A percentile compares a stretch with the other conserved stretches of the same genome.
Conservation (phyloP, 805 yeast species). For the Yamadazyma sp. region DNA sequence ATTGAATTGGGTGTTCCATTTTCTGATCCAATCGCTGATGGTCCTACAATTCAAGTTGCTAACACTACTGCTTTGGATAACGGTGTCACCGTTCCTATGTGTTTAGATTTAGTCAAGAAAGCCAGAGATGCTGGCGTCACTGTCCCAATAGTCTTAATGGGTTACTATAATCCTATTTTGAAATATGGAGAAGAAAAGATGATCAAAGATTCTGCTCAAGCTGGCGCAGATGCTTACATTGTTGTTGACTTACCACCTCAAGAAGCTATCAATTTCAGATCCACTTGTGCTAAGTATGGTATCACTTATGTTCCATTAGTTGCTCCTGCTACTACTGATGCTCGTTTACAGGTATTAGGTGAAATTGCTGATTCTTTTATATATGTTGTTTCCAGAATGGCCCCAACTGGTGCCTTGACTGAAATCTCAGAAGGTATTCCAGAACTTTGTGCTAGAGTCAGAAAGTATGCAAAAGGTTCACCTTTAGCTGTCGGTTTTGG, state of each 20-base stretch:
- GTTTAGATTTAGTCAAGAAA: conserved; percentile 65
- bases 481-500: conserved; percentile 96
- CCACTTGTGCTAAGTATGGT: conserved; percentile 61
- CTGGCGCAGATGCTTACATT: conserved; percentile 94
- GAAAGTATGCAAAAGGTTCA: conserved; percentile 66
- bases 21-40: conserved; percentile 98
- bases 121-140: conserved; percentile 85
- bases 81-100: conserved; percentile 68
- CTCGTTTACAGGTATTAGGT: conserved; percentile 73
- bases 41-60: conserved; percentile 92
- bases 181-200: conserved; percentile 85
- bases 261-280: conserved; percentile 87
- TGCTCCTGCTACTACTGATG: conserved; percentile 95
- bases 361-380: conserved; percentile 92
- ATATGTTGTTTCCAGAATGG: conserved; percentile 97
- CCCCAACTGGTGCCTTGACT: conserved; percentile 88
- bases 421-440: conserved; percentile 61
- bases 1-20: conserved; percentile 96
- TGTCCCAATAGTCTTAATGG: conserved; percentile 91
- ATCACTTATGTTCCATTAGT: conserved; percentile 88
- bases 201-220: conserved; percentile 72
- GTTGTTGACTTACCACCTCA: conserved; percentile 97
- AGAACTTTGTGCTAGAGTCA: conserved; percentile 68
- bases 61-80: conserved; percentile 79
- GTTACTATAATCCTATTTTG: conserved; percentile 93